Evolutionary conservation across 805 yeast genomes (phyloP), one percentile per base, ranked within the genome.

Genomic region (Candida sonorensis): DNA sequence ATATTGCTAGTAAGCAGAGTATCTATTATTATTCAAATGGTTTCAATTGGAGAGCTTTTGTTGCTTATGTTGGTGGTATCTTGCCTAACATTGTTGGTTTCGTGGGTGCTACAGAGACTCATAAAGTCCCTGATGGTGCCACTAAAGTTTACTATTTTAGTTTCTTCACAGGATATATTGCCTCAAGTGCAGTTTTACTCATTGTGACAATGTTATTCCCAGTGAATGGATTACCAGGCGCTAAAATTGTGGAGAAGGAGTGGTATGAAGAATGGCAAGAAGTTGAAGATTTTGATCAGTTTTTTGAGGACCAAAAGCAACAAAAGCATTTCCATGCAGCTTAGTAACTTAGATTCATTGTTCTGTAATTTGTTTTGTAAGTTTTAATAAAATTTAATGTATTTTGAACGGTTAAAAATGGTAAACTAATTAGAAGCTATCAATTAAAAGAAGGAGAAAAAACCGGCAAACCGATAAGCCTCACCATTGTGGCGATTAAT

Each of bases 51-150:
- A 69, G 94, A 54, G 95, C 90, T 2, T 77, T 73, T 44, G 74
- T 67, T 20, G 92, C 95, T 1, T 86, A 86, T 53, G 54, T 86
- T 42, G 67, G 78, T 44, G 95, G 95, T 34, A 78, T 87, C 37
- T 62, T 76, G 22, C 92, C 94, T 29, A 86, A 85, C 48, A 78
- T 86, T 50, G 81, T 81, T 14, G 96, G 96, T 2, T 86, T 86
- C 46, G 90, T 80, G 6, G 86, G 94, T 41, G 86, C 87, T 8
- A 76, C 83, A 16, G 83, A 79, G 24, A 71, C 77, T n/a, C 69
- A 65, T 38, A 35, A 29, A 7, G 94, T 85, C 11, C 94, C 95
- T 18, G 61, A 63, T 29, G 94, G 90, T 20, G 95, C 95, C 9
- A 72, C 75, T 37, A 66, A 73, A 36, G 73, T 86, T 28, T 86